Percentiles rank a stretch among this genome's conserved stretches.
Conservation (phyloP, 2,329 filamentous ascomycete genomes). For the Trichoderma gracile region DNA sequence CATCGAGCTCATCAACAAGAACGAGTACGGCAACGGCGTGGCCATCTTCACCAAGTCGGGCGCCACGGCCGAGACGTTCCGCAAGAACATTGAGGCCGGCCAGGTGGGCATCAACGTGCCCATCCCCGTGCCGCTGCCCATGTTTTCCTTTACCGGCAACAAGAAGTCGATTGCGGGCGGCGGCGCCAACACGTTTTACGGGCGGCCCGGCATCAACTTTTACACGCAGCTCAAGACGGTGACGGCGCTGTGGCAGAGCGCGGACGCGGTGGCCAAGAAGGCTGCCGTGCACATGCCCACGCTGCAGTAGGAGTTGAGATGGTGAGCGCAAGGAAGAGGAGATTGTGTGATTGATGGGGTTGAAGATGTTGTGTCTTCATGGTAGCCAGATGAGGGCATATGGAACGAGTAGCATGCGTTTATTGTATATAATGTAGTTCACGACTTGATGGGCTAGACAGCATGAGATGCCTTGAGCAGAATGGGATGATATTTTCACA, state of each 20-base stretch:
- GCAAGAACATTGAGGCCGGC: slow-evolving; percentile 78
- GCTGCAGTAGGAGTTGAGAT: slow-evolving; percentile 15
- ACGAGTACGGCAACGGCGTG: slow-evolving; percentile 84
- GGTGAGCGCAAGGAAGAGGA: background rate
- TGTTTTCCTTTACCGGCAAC: slow-evolving; percentile 73
- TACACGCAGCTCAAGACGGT: slow-evolving; percentile 99
- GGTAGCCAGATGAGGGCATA: too few species aligned
- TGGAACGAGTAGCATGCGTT: background rate
- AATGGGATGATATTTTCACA: background rate
- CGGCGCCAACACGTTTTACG: slow-evolving; percentile 92
- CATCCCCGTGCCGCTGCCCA: slow-evolving; percentile 70
- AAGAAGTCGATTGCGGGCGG: slow-evolving; percentile 93
- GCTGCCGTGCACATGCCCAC: slow-evolving; percentile 86
- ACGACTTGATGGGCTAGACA: slow-evolving; percentile 7
- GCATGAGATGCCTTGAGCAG: background rate
- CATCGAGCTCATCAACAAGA: slow-evolving; percentile 77
- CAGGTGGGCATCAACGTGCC: slow-evolving; percentile 86
- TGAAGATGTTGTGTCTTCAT: background rate
- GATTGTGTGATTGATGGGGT: background rate
- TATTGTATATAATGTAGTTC: slow-evolving; percentile 8
- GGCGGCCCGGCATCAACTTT: slow-evolving; percentile 86
- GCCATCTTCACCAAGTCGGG: slow-evolving; percentile 83
- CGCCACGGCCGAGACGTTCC: slow-evolving; percentile 74
- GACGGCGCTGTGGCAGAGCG: slow-evolving; percentile 82
- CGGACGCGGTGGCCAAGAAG: slow-evolving; percentile 83